Conservation (phyloP, 495 filamentous ascomycete genomes). For the Xylaria telfairii region DNA sequence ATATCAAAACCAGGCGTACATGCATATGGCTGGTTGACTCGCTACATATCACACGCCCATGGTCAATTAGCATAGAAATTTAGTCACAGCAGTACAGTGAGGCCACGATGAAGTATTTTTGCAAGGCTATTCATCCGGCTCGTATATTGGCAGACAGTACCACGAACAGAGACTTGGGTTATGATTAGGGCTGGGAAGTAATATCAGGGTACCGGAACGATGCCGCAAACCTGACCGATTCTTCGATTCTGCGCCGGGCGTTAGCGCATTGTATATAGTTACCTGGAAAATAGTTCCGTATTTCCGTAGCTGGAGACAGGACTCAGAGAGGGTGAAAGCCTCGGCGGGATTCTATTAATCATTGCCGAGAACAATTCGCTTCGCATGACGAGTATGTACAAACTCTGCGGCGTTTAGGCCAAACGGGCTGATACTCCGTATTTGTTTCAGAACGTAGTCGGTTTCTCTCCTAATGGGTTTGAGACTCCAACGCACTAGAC, state of each 20-base stretch:
- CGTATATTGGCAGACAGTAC: neutral
- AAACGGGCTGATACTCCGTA: no score
- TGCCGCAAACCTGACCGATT: neutral
- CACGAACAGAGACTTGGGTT: neutral
- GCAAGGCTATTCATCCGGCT: neutral
- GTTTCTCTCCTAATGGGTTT: no score
- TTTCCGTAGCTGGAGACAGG: neutral
- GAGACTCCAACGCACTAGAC: no score
- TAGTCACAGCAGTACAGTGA: neutral
- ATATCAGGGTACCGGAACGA: neutral
- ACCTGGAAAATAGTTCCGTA: neutral
- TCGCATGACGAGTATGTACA: no score
- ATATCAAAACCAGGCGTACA: neutral
- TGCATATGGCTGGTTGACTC: neutral
- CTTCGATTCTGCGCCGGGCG: neutral
- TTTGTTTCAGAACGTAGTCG: no score
- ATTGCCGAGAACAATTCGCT: constrained; percentile 31
- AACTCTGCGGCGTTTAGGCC: no score
- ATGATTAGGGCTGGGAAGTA: neutral
- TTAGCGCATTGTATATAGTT: neutral
- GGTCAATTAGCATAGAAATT: neutral
- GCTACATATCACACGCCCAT: neutral
- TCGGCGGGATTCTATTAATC: neutral
- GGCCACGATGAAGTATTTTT: neutral
- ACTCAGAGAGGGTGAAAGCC: neutral